Conservation (phyloP, 306 rosid species). For the Citrullus colocynthis region DNA sequence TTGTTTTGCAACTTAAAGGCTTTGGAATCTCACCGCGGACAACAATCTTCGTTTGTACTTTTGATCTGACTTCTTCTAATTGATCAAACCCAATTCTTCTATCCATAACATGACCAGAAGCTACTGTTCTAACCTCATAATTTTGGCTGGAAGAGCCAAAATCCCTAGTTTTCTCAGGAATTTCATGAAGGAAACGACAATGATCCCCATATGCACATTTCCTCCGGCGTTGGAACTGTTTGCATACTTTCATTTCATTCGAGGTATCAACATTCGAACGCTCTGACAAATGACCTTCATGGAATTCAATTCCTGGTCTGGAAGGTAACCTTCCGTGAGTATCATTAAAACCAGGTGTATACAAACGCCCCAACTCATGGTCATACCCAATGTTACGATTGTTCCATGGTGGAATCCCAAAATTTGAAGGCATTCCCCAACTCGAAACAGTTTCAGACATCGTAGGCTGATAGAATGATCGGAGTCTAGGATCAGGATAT, state of each 20-base stretch:
- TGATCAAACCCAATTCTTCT: conserved; percentile 6
- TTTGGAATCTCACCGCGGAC: neutral
- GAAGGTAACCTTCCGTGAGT: neutral
- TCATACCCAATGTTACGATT: neutral
- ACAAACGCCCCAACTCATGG: neutral
- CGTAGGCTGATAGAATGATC: neutral
- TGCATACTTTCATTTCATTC: conserved; percentile 15
- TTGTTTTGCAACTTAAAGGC: neutral
- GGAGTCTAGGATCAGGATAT: neutral
- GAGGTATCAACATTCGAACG: neutral
- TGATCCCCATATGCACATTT: conserved; percentile 20
- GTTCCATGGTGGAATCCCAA: neutral
- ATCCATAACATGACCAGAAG: neutral
- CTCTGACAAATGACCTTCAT: neutral
- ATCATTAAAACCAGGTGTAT: neutral
- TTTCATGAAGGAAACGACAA: conserved; percentile 33
- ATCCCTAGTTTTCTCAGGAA: neutral
- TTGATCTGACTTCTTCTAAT: neutral
- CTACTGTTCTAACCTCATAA: neutral
- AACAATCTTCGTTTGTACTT: neutral
- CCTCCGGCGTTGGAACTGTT: conserved; percentile 12
- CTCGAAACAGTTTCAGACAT: neutral
- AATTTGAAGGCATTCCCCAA: neutral
- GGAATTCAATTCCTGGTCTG: neutral
- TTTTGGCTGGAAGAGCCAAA: neutral